These are phyloP conservation scores for Picea sitchensis DNA, from an alignment of 75 land plant species.

Conservation along the genomic window DNA sequence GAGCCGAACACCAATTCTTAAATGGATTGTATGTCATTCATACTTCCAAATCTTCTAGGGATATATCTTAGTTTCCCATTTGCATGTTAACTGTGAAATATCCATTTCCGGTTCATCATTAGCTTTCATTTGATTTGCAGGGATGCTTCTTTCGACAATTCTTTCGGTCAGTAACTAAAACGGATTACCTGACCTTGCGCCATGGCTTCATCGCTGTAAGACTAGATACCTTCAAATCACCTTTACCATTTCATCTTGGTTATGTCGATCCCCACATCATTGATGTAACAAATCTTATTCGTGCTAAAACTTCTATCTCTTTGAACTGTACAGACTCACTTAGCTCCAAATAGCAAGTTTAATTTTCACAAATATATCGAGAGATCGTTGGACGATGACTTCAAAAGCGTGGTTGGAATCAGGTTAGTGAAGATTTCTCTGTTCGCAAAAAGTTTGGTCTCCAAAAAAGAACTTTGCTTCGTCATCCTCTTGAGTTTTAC, in stretches of 20 bases:
- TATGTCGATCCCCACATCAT: not conserved
- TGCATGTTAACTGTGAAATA: not conserved
- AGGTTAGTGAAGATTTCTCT: conserved; percentile 29
- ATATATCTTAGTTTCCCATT: not conserved
- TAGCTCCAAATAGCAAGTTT: conserved; percentile 47
- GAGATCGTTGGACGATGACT: conserved; percentile 77
- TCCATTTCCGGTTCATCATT: not conserved
- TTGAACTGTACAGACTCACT: conserved; percentile 51
- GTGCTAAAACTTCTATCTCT: not conserved
- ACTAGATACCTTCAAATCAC: not conserved
- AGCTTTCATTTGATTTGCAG: conserved; percentile 20
- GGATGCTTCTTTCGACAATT: conserved; percentile 64
- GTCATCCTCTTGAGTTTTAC: not conserved
- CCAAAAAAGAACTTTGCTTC: not conserved
- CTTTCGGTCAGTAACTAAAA: conserved; percentile 42
- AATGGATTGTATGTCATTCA: conserved; percentile 30
- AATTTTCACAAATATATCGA: conserved; percentile 70
- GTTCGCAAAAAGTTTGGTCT: not conserved
- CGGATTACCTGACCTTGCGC: conserved; percentile 58
- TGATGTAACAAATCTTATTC: not conserved
- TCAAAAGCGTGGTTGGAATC: conserved; percentile 74
- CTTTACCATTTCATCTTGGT: not conserved
- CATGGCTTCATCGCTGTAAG: conserved; percentile 43
- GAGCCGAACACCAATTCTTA: conserved; percentile 13
- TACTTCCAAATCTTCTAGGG: not conserved